A percentile compares a stretch with the other conserved stretches of the same genome.
These are phyloP conservation scores for Flagelloscypha sp. DNA, from an alignment of 768 basidiomycete genomes.

Conservation along the genomic window DNA sequence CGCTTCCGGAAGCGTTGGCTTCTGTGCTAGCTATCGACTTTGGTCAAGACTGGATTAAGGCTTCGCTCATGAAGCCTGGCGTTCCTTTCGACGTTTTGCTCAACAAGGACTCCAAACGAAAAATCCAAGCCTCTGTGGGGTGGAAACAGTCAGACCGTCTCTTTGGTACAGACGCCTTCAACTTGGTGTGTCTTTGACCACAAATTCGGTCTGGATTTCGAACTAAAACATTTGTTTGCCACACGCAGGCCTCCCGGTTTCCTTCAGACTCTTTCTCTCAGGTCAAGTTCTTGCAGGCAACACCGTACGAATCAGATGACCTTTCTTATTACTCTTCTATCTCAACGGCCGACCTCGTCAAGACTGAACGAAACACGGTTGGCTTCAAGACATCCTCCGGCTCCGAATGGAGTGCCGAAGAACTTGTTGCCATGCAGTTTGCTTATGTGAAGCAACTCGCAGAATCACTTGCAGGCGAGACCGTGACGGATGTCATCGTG, in stretches of 20 bases:
- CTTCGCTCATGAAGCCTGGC: constrained; percentile 90
- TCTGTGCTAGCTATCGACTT: constrained; percentile 95
- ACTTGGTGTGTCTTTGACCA: constrained; percentile 52
- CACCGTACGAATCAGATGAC: constrained; percentile 48
- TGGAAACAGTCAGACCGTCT: constrained; percentile 89
- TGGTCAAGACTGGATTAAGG: constrained; percentile 96
- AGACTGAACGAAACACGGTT: constrained; percentile 54
- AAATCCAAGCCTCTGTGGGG: constrained; percentile 82
- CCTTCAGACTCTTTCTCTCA: constrained; percentile 82
- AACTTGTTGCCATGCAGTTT: constrained; percentile 91
- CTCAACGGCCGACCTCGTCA: constrained; percentile 40
- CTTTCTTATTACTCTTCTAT: constrained; percentile 53
- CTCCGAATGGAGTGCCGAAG: constrained; percentile 75
- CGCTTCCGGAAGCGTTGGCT: constrained; percentile 42
- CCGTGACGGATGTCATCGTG: constrained; percentile 75
- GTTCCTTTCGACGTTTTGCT: constrained; percentile 92
- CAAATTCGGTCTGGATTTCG: neutral
- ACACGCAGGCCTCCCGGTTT: constrained; percentile 76
- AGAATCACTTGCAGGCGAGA: constrained; percentile 65
- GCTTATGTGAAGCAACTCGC: constrained; percentile 86
- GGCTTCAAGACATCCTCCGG: constrained; percentile 53
- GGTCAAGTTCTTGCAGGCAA: constrained; percentile 77
- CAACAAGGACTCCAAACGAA: constrained; percentile 95
- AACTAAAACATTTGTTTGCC: neutral
- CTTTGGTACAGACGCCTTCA: constrained; percentile 85